phyloP scores from a whole-genome alignment of 2,329 filamentous ascomycete species.

The Pyrenochaeta sp. region DNA sequence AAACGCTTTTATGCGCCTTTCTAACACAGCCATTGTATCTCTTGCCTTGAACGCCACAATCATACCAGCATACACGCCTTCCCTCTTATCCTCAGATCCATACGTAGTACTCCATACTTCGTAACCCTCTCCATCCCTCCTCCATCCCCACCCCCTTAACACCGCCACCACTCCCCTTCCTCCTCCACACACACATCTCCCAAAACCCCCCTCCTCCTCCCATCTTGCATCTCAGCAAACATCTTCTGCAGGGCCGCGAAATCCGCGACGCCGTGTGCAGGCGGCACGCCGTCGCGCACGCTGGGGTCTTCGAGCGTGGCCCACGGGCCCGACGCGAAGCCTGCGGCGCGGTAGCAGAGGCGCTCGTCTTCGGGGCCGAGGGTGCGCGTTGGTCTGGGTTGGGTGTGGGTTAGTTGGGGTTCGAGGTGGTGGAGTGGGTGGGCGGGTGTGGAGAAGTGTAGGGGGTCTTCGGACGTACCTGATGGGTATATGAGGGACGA shows the following conservation, averaged over 20 bases:
- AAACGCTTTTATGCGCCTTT: too few relatives aligned
- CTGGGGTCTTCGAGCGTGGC: neutral
- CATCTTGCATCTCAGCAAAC: too few relatives aligned
- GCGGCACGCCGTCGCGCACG: too few relatives aligned
- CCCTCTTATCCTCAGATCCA: too few relatives aligned
- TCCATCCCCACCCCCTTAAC: neutral
- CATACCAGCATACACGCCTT: too few relatives aligned
- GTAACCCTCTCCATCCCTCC: neutral
- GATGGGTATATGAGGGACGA: too few relatives aligned
- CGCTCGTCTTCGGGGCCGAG: conserved; percentile 2
- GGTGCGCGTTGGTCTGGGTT: neutral
- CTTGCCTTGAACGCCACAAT: too few relatives aligned
- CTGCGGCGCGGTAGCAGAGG: conserved; percentile 5
- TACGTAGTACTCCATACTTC: too few relatives aligned
- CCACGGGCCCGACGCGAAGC: conserved; percentile 4
- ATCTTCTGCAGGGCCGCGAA: too few relatives aligned
- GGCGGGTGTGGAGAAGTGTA: neutral
- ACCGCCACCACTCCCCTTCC: neutral
- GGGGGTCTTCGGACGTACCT: too few relatives aligned
- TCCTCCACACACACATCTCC: neutral
- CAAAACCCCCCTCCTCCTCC: neutral
- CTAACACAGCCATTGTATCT: too few relatives aligned
- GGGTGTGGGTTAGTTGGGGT: neutral
- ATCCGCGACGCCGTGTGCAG: too few relatives aligned
- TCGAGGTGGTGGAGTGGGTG: neutral